Evolutionary conservation across 1,284 basidiomycete species (phyloP).

Genomic region (Fomitopsis palustris): DNA sequence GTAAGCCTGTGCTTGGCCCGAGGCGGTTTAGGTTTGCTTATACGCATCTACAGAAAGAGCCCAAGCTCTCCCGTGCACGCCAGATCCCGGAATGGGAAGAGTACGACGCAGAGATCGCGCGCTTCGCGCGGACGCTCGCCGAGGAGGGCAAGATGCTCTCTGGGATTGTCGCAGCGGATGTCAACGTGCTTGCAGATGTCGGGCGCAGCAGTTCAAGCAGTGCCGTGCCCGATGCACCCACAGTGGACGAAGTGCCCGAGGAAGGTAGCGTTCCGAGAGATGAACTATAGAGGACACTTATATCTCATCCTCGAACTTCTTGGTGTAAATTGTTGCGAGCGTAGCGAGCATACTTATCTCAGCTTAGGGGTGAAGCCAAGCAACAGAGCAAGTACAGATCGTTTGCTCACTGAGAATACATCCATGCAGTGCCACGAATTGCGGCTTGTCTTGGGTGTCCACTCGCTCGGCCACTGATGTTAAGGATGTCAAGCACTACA

Average conservation of each 20-base stretch:
- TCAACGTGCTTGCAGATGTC: slow-evolving; percentile 65
- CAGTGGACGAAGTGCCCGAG: neutral
- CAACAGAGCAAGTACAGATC: no score
- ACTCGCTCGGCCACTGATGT: no score
- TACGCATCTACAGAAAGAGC: slow-evolving; percentile 73
- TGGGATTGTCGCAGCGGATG: slow-evolving; percentile 64
- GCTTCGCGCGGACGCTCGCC: slow-evolving; percentile 66
- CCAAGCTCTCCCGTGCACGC: slow-evolving; percentile 88
- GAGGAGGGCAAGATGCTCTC: slow-evolving; percentile 64
- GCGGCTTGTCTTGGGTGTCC: no score
- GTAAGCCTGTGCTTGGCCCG: no score
- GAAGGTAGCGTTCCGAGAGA: neutral
- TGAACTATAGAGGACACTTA: neutral
- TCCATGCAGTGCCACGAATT: no score
- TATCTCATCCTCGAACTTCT: no score
- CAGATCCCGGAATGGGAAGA: slow-evolving; percentile 97
- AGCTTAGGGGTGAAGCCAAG: no score
- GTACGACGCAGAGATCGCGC: slow-evolving; percentile 81
- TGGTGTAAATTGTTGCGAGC: no score
- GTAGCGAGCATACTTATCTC: no score
- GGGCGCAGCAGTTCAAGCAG: neutral
- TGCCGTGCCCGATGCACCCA: neutral
- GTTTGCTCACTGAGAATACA: no score
- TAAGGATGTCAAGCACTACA: no score
- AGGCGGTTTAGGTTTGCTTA: neutral